These are phyloP conservation scores for Linum tenue DNA, from an alignment of 345 rosid genomes.

Conservation along the genomic window DNA sequence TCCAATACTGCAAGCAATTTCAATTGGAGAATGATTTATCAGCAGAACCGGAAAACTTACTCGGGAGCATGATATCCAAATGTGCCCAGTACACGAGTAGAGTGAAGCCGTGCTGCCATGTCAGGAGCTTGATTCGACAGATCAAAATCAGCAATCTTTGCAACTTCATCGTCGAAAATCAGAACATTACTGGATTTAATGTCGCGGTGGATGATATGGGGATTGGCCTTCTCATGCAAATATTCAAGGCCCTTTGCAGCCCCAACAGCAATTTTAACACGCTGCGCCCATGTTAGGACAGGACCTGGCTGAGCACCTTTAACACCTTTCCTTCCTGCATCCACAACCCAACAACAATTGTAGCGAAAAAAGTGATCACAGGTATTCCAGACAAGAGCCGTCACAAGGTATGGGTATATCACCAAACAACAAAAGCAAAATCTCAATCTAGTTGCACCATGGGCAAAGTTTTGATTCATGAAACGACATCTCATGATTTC, in stretches of 20 bases:
- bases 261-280: conserved; percentile 6
- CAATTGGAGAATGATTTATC: background rate
- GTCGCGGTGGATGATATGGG: conserved; percentile 4
- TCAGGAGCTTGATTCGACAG: conserved; percentile 7
- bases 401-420: no score
- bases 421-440: no score
- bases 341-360: background rate
- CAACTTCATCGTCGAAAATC: conserved; percentile 3
- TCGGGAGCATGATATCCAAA: conserved; percentile 6
- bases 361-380: background rate
- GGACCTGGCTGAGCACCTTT: conserved; percentile 5
- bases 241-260: conserved; percentile 5
- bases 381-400: background rate
- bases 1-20: background rate
- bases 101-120: conserved; percentile 5
- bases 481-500: no score
- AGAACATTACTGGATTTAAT: conserved; percentile 5
- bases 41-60: background rate
- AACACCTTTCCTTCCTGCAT: conserved; percentile 4
- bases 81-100: conserved; percentile 4
- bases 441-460: no score
- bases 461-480: no score
- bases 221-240: conserved; percentile 1
- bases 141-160: conserved; percentile 8
- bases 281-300: conserved; percentile 4